Conservation (phyloP, 441 rosid genomes). For the Arabidopsis lyrata region DNA sequence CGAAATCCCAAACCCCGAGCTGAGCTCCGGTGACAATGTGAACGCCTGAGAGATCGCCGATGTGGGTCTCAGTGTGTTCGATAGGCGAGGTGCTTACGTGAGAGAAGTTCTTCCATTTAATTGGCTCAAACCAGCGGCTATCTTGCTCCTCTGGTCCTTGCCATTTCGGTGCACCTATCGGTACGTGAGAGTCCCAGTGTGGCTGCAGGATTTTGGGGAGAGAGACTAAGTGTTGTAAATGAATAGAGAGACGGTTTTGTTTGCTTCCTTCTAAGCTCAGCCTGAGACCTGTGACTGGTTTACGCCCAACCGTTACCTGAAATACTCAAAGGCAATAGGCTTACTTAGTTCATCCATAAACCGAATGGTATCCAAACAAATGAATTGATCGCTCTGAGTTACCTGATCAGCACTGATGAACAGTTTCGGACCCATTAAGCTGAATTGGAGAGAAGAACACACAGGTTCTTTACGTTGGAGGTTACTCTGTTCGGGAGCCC, state of each 20-base stretch:
- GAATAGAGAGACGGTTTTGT: slow-evolving; percentile 72
- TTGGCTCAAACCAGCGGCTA: slow-evolving; percentile 87
- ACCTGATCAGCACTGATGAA: slow-evolving; percentile 84
- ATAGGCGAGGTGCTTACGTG: slow-evolving; percentile 84
- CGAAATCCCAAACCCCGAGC: slow-evolving; percentile 82
- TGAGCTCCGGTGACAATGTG: slow-evolving; percentile 85
- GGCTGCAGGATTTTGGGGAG: slow-evolving; percentile 85
- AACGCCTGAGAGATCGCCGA: slow-evolving; percentile 83
- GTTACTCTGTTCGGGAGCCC: slow-evolving; percentile 84
- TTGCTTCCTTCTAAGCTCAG: slow-evolving; percentile 76
- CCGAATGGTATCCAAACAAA: neutral
- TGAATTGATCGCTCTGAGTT: slow-evolving; percentile 5
- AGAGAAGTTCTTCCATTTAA: slow-evolving; percentile 88
- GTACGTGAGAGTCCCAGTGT: slow-evolving; percentile 82
- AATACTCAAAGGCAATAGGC: slow-evolving; percentile 20
- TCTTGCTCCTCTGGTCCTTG: slow-evolving; percentile 91
- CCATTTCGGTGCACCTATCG: slow-evolving; percentile 88
- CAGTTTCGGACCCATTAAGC: slow-evolving; percentile 89
- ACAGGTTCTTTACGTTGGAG: slow-evolving; percentile 82
- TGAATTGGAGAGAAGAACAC: slow-evolving; percentile 70
- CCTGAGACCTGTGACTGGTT: slow-evolving; percentile 78
- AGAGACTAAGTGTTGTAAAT: slow-evolving; percentile 76
- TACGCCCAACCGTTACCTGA: slow-evolving; percentile 88
- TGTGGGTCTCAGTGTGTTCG: slow-evolving; percentile 69
- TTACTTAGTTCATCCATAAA: slow-evolving; percentile 11